phyloP scores from a whole-genome alignment of 495 filamentous ascomycete genomes.

The Penicillium canescens region DNA sequence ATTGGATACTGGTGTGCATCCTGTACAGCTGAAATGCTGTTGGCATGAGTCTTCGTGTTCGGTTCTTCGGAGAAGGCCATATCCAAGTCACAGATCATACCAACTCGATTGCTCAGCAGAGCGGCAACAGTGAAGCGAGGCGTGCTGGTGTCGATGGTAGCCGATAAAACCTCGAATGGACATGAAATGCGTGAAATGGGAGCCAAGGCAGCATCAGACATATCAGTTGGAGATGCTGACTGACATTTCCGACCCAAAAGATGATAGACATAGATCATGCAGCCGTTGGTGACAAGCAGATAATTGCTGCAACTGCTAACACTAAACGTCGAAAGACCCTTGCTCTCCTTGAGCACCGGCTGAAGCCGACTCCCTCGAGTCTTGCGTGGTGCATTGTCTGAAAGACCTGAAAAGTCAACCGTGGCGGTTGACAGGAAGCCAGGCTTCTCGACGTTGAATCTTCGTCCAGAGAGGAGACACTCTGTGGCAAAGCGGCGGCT shows the following conservation, averaged over 20 bases:
- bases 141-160: slow-evolving; percentile 64
- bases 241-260: slow-evolving; percentile 34
- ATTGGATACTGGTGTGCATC: neutral
- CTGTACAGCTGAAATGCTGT: too few relatives aligned
- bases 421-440: slow-evolving; percentile 42
- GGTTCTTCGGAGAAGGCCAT: neutral
- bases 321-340: slow-evolving; percentile 41
- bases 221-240: slow-evolving; percentile 8
- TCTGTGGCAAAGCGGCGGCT: slow-evolving; percentile 63
- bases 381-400: slow-evolving; percentile 13
- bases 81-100: slow-evolving; percentile 61
- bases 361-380: slow-evolving; percentile 1
- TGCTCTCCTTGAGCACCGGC: neutral
- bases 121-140: slow-evolving; percentile 59
- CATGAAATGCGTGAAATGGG: slow-evolving; percentile 59
- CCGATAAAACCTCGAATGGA: slow-evolving; percentile 57
- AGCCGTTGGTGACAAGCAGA: slow-evolving; percentile 56
- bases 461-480: slow-evolving; percentile 55
- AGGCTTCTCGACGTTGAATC: slow-evolving; percentile 42
- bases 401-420: slow-evolving; percentile 36
- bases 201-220: slow-evolving; percentile 31
- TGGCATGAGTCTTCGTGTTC: too few relatives aligned
- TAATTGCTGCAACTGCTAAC: slow-evolving; percentile 62
- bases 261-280: slow-evolving; percentile 62
- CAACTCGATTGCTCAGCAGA: slow-evolving; percentile 61